Evolutionary conservation across 108 stramenopile genomes (phyloP), one percentile per base, ranked within the genome.

Genomic region (Chaetoceros tenuissimus): DNA sequence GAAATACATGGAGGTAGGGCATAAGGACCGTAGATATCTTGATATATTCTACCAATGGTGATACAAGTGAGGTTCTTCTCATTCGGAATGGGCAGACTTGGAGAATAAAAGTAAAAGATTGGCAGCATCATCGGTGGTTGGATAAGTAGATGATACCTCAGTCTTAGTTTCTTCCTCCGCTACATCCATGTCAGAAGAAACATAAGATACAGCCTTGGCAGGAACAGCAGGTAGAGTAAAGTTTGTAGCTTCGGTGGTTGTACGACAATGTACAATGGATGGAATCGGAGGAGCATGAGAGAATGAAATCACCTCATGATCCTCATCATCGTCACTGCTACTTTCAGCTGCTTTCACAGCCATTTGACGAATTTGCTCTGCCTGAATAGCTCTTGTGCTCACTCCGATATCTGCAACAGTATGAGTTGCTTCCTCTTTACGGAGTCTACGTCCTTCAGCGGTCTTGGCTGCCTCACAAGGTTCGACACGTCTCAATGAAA

Each of bases 371-470:
- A 82, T 78, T 46, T 82, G 81, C 24, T 75, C 76, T 27, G 64
- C 28, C 48, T 82, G 77, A 48, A 82, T 48, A 23, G 57, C 48
- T 45, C 71, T 75, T 34, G 76, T 40, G 51, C 51, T 63, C 28
- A 86, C 64, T 29, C 82, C 75, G 45, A 81, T 67, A 57, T 87
- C 89, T 51, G 80, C 78, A 3, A 91, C 77, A 17, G 89, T 82
- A 24, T 51, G 48, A 2, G 78, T 65, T 16, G 85, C 89, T 46
- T 72, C 57, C 55, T 82, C 79, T 72, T 87, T 91, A 17, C 85
- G 77, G 3, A 67, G 77, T 26, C 89, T 71, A 23, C 89, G 69
- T 24, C 82, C 87, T 61, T 88, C 80, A 5, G 75, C 81, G 0
- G 91, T 92, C 63, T 86, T 84, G n/a, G 77, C 67, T 19, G 56